Evolutionary conservation across 306 rosid genomes (phyloP).

Genomic region (Dalbergia cochinchinensis): DNA sequence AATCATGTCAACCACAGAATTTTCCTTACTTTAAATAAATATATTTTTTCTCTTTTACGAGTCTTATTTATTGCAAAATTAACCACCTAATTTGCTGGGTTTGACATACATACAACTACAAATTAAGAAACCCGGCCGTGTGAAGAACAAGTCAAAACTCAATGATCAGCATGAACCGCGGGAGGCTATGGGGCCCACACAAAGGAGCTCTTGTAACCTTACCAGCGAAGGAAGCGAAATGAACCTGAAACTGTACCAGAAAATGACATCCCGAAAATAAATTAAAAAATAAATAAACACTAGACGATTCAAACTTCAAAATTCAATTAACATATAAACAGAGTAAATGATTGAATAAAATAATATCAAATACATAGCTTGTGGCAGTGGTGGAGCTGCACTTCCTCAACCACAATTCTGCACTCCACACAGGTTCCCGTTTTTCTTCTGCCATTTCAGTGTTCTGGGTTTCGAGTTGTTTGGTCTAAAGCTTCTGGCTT

Average conservation of each 20-base stretch:
- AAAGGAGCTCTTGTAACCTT: neutral
- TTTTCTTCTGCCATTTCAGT: slow-evolving; percentile 1
- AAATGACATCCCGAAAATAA: neutral
- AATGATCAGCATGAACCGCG: no score
- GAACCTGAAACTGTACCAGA: slow-evolving; percentile 24
- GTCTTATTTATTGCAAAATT: no score
- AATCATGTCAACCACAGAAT: no score
- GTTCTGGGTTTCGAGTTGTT: neutral
- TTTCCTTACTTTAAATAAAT: no score
- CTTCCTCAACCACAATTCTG: neutral
- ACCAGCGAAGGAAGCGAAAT: slow-evolving; percentile 16
- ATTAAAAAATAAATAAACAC: neutral
- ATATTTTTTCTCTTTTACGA: no score
- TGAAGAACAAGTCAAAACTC: neutral
- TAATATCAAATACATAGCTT: neutral
- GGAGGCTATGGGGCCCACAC: neutral
- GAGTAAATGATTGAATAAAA: neutral
- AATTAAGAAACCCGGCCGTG: neutral
- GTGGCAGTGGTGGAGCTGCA: neutral
- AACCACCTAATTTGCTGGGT: no score
- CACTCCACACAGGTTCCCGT: neutral
- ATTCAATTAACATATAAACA: neutral
- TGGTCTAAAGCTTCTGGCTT: slow-evolving; percentile 4
- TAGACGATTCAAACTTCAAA: neutral
- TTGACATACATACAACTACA: no score